Conservation (phyloP, 805 yeast species). For the Zygoascus tannicola region DNA sequence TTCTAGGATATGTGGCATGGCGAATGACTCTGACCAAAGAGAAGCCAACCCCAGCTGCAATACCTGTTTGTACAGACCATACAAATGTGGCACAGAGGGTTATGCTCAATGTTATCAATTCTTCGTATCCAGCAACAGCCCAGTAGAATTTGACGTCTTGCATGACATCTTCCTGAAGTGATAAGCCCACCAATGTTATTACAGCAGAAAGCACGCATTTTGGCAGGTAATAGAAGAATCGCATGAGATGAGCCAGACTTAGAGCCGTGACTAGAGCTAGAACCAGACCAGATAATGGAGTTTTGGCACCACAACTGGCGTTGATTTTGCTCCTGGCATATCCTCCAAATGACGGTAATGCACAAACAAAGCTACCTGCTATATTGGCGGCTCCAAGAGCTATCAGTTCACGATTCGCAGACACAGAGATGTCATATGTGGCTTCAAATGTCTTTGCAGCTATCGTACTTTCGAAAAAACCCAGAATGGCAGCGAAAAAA, state of each 20-base stretch:
- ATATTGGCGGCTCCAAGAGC: conserved; percentile 77
- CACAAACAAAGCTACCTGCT: conserved; percentile 44
- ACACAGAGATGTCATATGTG: conserved; percentile 48
- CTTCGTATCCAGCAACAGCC: conserved; percentile 66
- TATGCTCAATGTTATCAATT: conserved; percentile 56
- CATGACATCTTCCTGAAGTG: conserved; percentile 78
- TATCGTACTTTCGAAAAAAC: conserved; percentile 88
- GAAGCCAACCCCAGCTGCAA: conserved; percentile 75
- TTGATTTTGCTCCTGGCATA: conserved; percentile 89
- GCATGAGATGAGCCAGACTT: conserved; percentile 51
- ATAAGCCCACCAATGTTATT: conserved; percentile 67
- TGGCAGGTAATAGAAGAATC: conserved; percentile 64
- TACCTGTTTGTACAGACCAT: conserved; percentile 82
- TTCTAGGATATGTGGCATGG: conserved; percentile 72
- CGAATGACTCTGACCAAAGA: conserved; percentile 71
- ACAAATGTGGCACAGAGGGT: conserved; percentile 56
- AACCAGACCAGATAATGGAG: conserved; percentile 73
- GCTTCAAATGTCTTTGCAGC: conserved; percentile 83
- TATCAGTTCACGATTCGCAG: conserved; percentile 83
- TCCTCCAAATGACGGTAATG: conserved; percentile 90
- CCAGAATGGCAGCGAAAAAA: conserved; percentile 71
- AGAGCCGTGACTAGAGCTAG: conserved; percentile 71
- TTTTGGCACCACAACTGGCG: conserved; percentile 76
- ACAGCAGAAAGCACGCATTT: conserved; percentile 71
- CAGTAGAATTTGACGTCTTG: conserved; percentile 65